phyloP scores from a whole-genome alignment of 495 filamentous ascomycete genomes.

The Penicillium ucsense region DNA sequence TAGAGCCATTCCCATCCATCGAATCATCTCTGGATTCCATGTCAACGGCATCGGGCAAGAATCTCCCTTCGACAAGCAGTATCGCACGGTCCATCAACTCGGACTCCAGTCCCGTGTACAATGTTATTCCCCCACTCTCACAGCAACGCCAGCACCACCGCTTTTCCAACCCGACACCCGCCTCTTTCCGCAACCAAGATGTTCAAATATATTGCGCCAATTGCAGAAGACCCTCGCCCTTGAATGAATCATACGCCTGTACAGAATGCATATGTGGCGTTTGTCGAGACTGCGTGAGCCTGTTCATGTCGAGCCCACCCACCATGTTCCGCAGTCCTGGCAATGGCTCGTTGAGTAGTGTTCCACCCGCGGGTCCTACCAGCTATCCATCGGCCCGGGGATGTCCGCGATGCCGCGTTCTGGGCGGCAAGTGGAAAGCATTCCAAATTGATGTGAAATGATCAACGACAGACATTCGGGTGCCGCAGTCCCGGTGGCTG shows the following conservation, averaged over 20 bases:
- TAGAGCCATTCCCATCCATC: conserved; percentile 76
- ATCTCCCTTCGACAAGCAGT: conserved; percentile 54
- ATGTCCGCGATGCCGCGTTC: conserved; percentile 42
- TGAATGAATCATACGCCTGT: conserved; percentile 80
- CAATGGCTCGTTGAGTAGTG: conserved; percentile 24
- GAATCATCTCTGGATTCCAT: conserved; percentile 56
- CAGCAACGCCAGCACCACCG: conserved; percentile 38
- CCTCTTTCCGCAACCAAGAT: conserved; percentile 36
- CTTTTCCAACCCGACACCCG: conserved; percentile 39
- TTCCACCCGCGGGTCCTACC: conserved; percentile 24
- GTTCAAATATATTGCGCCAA: conserved; percentile 84
- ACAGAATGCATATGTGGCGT: conserved; percentile 91
- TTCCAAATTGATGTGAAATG: conserved; percentile 46
- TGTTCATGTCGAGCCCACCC: conserved; percentile 50
- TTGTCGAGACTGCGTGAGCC: conserved; percentile 74
- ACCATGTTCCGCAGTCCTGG: conserved; percentile 26
- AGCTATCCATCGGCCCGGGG: conserved; percentile 33
- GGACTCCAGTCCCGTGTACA: conserved; percentile 41
- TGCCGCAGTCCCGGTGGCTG: background rate
- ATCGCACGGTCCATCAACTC: conserved; percentile 37
- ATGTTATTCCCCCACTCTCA: conserved; percentile 27
- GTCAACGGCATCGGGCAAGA: conserved; percentile 42
- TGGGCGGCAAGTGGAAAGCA: conserved; percentile 44
- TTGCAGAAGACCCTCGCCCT: conserved; percentile 60
- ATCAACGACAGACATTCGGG: conserved; percentile 5